Evolutionary conservation across 2,329 filamentous ascomycete genomes (phyloP).

Genomic region (Pyrenophora seminiperda): DNA sequence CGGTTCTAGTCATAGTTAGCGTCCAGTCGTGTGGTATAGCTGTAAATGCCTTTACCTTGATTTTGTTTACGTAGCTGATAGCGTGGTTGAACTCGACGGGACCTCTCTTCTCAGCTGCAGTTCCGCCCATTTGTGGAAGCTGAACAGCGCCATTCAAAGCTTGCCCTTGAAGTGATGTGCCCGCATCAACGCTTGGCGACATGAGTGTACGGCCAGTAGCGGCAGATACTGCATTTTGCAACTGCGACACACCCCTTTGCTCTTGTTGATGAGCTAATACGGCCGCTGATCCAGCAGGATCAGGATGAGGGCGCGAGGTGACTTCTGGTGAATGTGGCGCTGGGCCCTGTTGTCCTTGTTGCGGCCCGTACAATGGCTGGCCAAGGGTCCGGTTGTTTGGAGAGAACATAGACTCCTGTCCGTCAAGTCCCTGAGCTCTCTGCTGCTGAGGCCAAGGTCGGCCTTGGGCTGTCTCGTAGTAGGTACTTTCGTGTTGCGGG

Average conservation of each 20-base stretch:
- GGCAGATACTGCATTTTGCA: conserved; percentile 68
- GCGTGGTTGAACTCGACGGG: conserved; percentile 99
- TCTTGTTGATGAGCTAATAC: conserved; percentile 64
- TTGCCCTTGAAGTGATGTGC: conserved; percentile 59
- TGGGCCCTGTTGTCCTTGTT: conserved; percentile 42
- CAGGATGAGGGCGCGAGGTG: conserved; percentile 45
- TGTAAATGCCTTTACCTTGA: conserved; percentile 71
- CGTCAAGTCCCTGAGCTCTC: conserved; percentile 37
- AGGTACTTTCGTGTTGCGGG: conserved; percentile 49
- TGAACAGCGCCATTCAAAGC: conserved; percentile 65
- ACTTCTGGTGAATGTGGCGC: conserved; percentile 47
- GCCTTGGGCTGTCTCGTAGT: conserved; percentile 43
- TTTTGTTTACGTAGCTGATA: conserved; percentile 99
- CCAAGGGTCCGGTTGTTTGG: conserved; percentile 52
- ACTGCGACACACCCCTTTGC: conserved; percentile 67
- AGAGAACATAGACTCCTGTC: conserved; percentile 50
- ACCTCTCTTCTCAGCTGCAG: conserved; percentile 74
- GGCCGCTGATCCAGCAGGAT: conserved; percentile 49
- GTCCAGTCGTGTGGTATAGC: neutral
- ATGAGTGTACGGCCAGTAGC: conserved; percentile 61
- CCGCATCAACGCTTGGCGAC: conserved; percentile 54
- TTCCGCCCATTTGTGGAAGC: conserved; percentile 62
- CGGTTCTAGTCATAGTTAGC: conserved; percentile 70
- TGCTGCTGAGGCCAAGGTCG: conserved; percentile 50
- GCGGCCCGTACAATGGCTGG: conserved; percentile 45